Conservation (phyloP, 129 eudicot species). For the Chrysanthemum lavandulifolium region DNA sequence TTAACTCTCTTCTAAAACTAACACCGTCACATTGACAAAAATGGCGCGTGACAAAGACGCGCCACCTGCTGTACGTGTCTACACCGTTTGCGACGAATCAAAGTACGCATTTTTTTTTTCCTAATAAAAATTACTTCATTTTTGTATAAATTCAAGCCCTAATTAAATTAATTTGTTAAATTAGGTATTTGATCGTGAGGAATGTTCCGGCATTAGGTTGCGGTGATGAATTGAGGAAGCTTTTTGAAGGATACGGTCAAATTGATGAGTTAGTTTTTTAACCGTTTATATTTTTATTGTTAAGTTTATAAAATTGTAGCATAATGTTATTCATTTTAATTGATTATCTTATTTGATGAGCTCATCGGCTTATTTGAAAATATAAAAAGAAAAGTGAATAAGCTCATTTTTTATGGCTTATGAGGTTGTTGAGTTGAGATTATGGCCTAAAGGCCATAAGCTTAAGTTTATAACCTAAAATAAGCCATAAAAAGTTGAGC, state of each 20-base stretch:
- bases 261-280: slow-evolving; percentile 63
- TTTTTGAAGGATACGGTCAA: slow-evolving; percentile 69
- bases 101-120: slow-evolving; percentile 42
- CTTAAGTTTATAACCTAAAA: no score
- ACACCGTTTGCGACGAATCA: slow-evolving; percentile 94
- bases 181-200: slow-evolving; percentile 77
- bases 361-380: no score
- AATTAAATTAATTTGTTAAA: slow-evolving; percentile 7
- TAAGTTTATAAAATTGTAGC: not conserved
- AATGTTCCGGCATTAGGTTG: slow-evolving; percentile 92
- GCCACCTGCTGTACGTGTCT: slow-evolving; percentile 75
- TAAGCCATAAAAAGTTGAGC: no score
- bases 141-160: slow-evolving; percentile 4
- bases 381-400: no score
- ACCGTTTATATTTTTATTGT: not conserved
- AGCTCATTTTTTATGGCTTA: no score
- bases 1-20: slow-evolving; percentile 6
- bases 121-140: slow-evolving; percentile 1
- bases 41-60: slow-evolving; percentile 74
- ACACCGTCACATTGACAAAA: slow-evolving; percentile 1
- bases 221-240: slow-evolving; percentile 69
- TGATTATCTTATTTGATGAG: not conserved
- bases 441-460: no score
- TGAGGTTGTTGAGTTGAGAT: no score
- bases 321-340: not conserved